A percentile compares a stretch with the other conserved stretches of the same genome.
Conservation (phyloP, 2,329 filamentous ascomycete species). For the Colletotrichum destructivum region DNA sequence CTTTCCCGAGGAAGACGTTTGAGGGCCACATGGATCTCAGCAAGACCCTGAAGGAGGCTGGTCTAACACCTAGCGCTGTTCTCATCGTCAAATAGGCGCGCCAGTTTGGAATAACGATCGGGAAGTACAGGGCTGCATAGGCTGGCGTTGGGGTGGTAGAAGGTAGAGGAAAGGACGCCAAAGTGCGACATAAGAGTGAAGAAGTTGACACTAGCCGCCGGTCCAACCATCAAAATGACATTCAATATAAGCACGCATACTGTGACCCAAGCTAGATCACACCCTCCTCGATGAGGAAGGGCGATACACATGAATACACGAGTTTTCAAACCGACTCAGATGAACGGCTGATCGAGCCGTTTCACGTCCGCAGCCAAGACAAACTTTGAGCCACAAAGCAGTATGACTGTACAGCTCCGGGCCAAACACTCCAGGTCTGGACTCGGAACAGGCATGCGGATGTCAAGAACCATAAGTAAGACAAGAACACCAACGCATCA, state of each 20-base stretch:
- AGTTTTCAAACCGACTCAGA: background rate
- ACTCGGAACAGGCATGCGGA: background rate
- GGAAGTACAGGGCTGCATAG: conserved; percentile 18
- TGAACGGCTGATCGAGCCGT: background rate
- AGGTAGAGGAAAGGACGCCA: background rate
- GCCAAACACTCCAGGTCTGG: background rate
- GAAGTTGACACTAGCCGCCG: background rate
- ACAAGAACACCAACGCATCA: background rate
- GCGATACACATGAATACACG: background rate
- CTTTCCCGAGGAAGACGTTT: conserved; percentile 89
- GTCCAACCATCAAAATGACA: background rate
- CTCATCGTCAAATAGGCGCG: conserved; percentile 76
- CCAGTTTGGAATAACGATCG: conserved; percentile 14
- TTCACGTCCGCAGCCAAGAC: background rate
- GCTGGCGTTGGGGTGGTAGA: conserved; percentile 24
- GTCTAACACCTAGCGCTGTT: conserved; percentile 90
- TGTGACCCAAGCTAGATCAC: background rate
- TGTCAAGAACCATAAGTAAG: background rate
- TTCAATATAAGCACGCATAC: no score
- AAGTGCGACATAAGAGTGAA: background rate
- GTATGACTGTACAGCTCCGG: background rate
- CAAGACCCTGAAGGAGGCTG: conserved; percentile 93
- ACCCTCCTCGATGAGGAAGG: background rate
- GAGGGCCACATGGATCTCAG: conserved; percentile 81
- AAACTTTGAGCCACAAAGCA: background rate